Percentiles rank a stretch among this genome's conserved stretches.
Evolutionary conservation across 2,329 filamentous ascomycete species (phyloP).

Genomic region (Thielaviopsis musarum): DNA sequence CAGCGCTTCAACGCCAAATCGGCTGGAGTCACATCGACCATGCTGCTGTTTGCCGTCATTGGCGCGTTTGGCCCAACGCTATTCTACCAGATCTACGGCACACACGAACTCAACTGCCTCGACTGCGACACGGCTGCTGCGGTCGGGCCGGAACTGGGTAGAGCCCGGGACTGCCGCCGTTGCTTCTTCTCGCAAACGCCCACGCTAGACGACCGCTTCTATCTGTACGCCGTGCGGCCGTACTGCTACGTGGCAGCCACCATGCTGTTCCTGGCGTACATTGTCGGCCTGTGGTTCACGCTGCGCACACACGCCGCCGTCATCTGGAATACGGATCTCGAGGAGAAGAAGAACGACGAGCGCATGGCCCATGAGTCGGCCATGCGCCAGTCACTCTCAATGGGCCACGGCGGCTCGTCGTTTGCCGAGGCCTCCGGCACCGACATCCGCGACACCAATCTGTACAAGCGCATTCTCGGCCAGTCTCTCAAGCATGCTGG

Average conservation of each 20-base stretch:
- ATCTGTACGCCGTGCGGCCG: slow-evolving; percentile 73
- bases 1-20: slow-evolving; percentile 96
- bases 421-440: slow-evolving; percentile 32
- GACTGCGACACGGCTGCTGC: slow-evolving; percentile 36
- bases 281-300: slow-evolving; percentile 90
- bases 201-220: slow-evolving; percentile 74
- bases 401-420: slow-evolving; percentile 18
- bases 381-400: slow-evolving; percentile 2
- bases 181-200: slow-evolving; percentile 89
- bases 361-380: slow-evolving; percentile 12
- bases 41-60: slow-evolving; percentile 91
- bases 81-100: slow-evolving; percentile 98
- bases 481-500: slow-evolving; percentile 79
- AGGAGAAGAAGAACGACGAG: slow-evolving; percentile 56
- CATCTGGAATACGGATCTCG: slow-evolving; percentile 79
- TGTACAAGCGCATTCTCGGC: slow-evolving; percentile 86
- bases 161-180: slow-evolving; percentile 59
- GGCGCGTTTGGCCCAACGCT: slow-evolving; percentile 88
- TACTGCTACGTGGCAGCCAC: slow-evolving; percentile 82
- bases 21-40: slow-evolving; percentile 90
- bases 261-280: slow-evolving; percentile 78
- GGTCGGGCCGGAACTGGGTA: slow-evolving; percentile 19
- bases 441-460: slow-evolving; percentile 70
- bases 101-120: slow-evolving; percentile 82
- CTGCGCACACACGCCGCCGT: slow-evolving; percentile 88